Percentiles rank a stretch among this genome's conserved stretches.
These are phyloP conservation scores for Globisporangium viniferum DNA, from an alignment of 352 stramenopile genomes.

Conservation along the genomic window DNA sequence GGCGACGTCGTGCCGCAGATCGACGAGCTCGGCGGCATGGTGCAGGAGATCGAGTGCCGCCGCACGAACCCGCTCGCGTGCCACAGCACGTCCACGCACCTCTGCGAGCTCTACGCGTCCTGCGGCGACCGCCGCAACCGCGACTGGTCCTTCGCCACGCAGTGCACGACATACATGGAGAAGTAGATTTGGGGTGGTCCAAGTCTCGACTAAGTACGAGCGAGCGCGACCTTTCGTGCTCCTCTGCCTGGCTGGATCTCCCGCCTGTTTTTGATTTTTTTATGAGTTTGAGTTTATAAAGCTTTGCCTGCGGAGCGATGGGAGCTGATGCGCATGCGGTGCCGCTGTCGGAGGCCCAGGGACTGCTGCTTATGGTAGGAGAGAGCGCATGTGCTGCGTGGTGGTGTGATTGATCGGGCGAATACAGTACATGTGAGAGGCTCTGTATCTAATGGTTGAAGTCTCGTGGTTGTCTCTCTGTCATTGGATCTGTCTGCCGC, in stretches of 20 bases:
- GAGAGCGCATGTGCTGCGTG: neutral
- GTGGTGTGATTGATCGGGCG: neutral
- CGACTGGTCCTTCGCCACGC: conserved; percentile 71
- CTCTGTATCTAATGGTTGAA: neutral
- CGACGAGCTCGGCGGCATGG: conserved; percentile 77
- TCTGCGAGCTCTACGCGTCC: conserved; percentile 80
- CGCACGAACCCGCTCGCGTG: conserved; percentile 73
- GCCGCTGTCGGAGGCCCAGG: conserved; percentile 13
- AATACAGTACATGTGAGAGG: conserved; percentile 9
- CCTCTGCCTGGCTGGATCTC: neutral
- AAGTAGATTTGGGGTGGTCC: conserved; percentile 3
- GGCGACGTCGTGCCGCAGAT: conserved; percentile 80
- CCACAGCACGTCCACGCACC: conserved; percentile 81
- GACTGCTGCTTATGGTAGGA: conserved; percentile 18
- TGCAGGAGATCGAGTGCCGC: conserved; percentile 88
- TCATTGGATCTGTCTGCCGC: neutral
- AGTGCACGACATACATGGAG: conserved; percentile 70
- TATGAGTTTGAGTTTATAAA: conserved; percentile 11
- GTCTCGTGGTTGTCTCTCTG: neutral
- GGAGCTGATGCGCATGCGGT: neutral
- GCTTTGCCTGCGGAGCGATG: neutral
- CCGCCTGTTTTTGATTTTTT: conserved; percentile 1
- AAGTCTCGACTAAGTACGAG: neutral
- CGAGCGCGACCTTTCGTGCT: conserved; percentile 1
- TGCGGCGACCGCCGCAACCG: conserved; percentile 76